Percentiles rank a stretch among this genome's conserved stretches.
Evolutionary conservation across 148 eudicot species (phyloP).

Genomic region (Vaccinium macrocarpon): DNA sequence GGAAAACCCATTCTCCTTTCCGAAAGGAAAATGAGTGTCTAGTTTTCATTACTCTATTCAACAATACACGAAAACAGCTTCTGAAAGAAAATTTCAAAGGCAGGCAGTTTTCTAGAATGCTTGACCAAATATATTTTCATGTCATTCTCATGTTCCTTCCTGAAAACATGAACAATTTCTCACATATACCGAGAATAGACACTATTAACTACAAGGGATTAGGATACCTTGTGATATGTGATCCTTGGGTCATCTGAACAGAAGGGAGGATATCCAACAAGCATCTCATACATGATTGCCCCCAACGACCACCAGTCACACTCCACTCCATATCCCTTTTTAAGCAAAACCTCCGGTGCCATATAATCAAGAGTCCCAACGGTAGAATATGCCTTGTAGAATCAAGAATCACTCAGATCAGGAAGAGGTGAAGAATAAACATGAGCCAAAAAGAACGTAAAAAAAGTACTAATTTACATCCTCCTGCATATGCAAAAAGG

Average conservation of each 20-base stretch:
- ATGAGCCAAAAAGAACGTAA: background rate
- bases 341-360: constrained; percentile 76
- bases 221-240: constrained; percentile 60
- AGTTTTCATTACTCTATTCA: background rate
- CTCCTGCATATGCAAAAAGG: background rate
- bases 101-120: constrained; percentile 3
- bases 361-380: constrained; percentile 80
- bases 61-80: background rate
- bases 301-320: constrained; percentile 91
- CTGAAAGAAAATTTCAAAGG: background rate
- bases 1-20: background rate
- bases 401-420: constrained; percentile 9
- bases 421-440: background rate
- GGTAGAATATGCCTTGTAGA: constrained; percentile 62
- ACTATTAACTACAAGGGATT: background rate
- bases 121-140: background rate
- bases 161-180: background rate
- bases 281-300: constrained; percentile 79
- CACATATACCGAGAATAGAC: constrained; percentile 2
- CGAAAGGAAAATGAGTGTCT: background rate
- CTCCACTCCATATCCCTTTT: constrained; percentile 72
- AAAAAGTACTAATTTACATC: background rate
- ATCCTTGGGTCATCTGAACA: constrained; percentile 73
- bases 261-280: constrained; percentile 76
- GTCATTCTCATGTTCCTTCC: background rate